Conservation (phyloP, 2,329 filamentous ascomycete genomes). For the Pseudohalonectria lignicola region DNA sequence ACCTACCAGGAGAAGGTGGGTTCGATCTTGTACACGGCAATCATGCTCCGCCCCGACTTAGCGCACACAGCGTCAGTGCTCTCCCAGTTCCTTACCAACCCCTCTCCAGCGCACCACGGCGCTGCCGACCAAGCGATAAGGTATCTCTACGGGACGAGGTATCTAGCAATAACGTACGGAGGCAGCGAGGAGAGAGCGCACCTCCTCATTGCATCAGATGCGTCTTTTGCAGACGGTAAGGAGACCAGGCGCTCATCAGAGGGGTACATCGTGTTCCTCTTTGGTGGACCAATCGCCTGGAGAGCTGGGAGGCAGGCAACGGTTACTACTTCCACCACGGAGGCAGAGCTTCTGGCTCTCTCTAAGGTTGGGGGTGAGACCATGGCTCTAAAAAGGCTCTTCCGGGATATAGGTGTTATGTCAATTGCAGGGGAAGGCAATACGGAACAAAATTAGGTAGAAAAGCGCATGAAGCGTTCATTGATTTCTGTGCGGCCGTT, state of each 20-base stretch:
- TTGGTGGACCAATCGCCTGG: constrained; percentile 1
- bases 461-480: too few relatives aligned
- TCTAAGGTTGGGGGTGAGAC: background rate
- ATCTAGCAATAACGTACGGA: background rate
- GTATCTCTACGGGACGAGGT: background rate
- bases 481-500: too few relatives aligned
- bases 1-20: too few relatives aligned
- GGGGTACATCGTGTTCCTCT: background rate
- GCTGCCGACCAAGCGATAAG: background rate
- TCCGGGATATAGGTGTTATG: too few relatives aligned
- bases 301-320: constrained; percentile 4
- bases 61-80: background rate
- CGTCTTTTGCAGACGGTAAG: background rate
- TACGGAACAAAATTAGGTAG: too few relatives aligned
- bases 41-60: too few relatives aligned
- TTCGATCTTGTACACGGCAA: too few relatives aligned
- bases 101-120: background rate
- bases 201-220: too few relatives aligned
- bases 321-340: constrained; percentile 2
- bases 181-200: background rate
- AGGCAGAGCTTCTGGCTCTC: constrained; percentile 2
- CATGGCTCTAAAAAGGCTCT: background rate
- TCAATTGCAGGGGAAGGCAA: too few relatives aligned
- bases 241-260: background rate
- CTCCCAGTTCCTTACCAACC: background rate